Evolutionary conservation across 371 early-diverging fungal species (phyloP).

Genomic region (Actinomortierella ambigua): DNA sequence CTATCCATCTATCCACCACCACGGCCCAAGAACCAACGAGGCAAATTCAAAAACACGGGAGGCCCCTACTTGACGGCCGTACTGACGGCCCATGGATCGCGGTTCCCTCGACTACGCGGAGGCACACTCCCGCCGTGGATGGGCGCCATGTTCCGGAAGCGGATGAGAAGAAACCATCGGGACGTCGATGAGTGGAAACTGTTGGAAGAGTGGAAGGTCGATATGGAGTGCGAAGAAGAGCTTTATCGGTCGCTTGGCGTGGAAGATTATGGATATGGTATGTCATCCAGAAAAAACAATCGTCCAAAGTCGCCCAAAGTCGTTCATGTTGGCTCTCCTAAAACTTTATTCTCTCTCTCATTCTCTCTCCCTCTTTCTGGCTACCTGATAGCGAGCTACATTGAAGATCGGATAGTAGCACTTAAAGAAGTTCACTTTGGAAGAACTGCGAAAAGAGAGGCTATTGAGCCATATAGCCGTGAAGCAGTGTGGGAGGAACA

Average conservation of each 20-base stretch:
- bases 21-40: conserved; percentile 27
- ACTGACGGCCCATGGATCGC: conserved; percentile 26
- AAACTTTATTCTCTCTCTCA: no score
- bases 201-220: conserved; percentile 16
- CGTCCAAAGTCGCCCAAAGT: no score
- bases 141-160: conserved; percentile 33
- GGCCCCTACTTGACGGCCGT: conserved; percentile 40
- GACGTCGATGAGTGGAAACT: conserved; percentile 37
- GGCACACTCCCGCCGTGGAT: conserved; percentile 37
- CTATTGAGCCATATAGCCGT: no score
- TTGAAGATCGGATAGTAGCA: no score
- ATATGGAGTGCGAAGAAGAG: conserved; percentile 29
- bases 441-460: no score
- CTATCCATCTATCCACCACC: conserved; percentile 22
- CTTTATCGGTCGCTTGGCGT: conserved; percentile 16
- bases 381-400: no score
- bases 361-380: no score
- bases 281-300: no score
- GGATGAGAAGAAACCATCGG: conserved; percentile 9
- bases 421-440: no score
- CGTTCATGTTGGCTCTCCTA: no score
- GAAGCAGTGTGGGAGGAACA: no score
- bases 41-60: conserved; percentile 36
- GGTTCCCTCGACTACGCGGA: conserved; percentile 35
- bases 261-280: conserved; percentile 31